Evolutionary conservation across 805 yeast species (phyloP), one percentile per base, ranked within the genome.

Genomic region (Suhomyces tanzawaensis): DNA sequence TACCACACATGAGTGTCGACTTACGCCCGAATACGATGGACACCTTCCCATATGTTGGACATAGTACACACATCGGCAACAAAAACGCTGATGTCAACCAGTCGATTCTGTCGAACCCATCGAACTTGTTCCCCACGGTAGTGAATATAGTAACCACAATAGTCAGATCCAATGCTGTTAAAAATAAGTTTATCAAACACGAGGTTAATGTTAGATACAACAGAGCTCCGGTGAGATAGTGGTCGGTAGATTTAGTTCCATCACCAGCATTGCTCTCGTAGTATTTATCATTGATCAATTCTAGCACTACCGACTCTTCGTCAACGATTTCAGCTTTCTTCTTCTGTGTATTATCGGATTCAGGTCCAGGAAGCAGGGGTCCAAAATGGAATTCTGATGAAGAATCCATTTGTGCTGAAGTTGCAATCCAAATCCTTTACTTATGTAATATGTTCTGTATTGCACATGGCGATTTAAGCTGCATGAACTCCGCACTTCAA

Each of bases 61-160:
- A 64, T 13, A 76, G 57, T 17, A 72, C 62, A 1, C 79, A 76
- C 63, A 72, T 66, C 1, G 82, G 72, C 32, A 79, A 56, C 52
- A 75, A 47, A 52, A 69, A 80, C 1, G 76, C 81, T 0, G 80
- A 59, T 7, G 77, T 55, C 13, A 79, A 51, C 85, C 86, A 79
- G 4, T 79, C 79, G 5, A 78, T 62, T 34, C 73, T 66, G 7
- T 71, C 64, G 46, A 74, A 77, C 1, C 66, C 64, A 16, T 66
- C 44, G 47, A 79, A 79, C 39, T 74, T 60, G 35, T 58, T 58
- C 5, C 79, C 75, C 3, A 79, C 74, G 1, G 57, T 60, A 11
- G 76, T 66, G 28, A 77, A 57, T 6, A 76, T 57, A 1, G 82
- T 72, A 9, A 72, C 47, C 2, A 74, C 72, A 39, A 79, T 79